Conservation (phyloP, 768 basidiomycete genomes). For the Trametes cubensis region DNA sequence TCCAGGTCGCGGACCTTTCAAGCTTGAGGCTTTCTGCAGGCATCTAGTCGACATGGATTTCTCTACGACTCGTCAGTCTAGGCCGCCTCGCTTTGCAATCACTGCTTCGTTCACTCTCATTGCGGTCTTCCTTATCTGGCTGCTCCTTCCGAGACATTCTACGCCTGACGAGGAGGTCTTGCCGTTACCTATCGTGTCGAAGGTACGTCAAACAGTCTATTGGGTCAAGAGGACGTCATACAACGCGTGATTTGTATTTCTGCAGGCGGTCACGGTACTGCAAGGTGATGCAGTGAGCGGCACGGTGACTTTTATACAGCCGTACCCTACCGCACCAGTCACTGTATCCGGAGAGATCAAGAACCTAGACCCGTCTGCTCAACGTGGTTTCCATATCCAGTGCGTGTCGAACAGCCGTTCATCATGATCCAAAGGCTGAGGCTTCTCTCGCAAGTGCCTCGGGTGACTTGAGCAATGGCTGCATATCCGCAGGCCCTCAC, state of each 20-base stretch:
- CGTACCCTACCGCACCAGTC: slow-evolving; percentile 51
- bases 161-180: slow-evolving; percentile 9
- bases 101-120: slow-evolving; percentile 27
- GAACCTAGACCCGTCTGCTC: slow-evolving; percentile 57
- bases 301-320: slow-evolving; percentile 67
- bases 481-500: slow-evolving; percentile 70
- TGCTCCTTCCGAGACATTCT: slow-evolving; percentile 18
- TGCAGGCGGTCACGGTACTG: slow-evolving; percentile 62
- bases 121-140: slow-evolving; percentile 28
- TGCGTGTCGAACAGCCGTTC: slow-evolving; percentile 37
- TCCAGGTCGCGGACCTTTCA: not conserved
- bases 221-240: not conserved
- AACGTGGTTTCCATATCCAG: slow-evolving; percentile 84
- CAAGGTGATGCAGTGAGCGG: slow-evolving; percentile 67
- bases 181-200: slow-evolving; percentile 21
- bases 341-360: slow-evolving; percentile 63
- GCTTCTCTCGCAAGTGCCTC: slow-evolving; percentile 27
- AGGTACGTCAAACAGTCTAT: slow-evolving; percentile 5
- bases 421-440: not conserved
- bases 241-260: not conserved
- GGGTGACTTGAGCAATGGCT: slow-evolving; percentile 71
- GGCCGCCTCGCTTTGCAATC: slow-evolving; percentile 26
- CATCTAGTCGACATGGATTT: slow-evolving; percentile 10
- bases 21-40: too few relatives aligned
- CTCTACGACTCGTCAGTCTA: slow-evolving; percentile 16